Base-by-base conservation (phyloP, 805 yeast genomes). In the Metschnikowia reukaufii region DNA sequence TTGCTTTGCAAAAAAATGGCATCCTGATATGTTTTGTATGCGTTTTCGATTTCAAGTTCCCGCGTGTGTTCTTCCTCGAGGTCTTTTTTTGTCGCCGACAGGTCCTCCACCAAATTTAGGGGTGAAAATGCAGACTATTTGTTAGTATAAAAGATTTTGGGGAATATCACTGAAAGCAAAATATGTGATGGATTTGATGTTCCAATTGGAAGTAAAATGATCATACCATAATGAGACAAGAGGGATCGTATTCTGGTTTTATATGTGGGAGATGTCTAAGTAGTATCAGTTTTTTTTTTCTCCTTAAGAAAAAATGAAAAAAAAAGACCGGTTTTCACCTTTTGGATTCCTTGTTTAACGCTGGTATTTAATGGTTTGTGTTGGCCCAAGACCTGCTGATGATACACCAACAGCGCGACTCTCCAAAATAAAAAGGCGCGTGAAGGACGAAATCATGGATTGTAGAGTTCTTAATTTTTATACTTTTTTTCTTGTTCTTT, bases 11-110 rank as follows among this genome's bases (percentile, higher is more conserved):
- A 67, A 8, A 66, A 63, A 36, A 94, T 69, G 0, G 97, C 97
- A 17, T 67, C 65, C 56, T 88, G 88, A 61, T 86, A 89, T 10
- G 83, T 66, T 54, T 80, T 81, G 62, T 86, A 84, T 3, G 96
- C 94, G 59, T 86, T 87, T 63, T 94, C 98, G 17, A 83, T 77
- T 67, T 92, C 97, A 19, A 92, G 71, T 62, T 94, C 99, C 39
- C 96, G 73, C 1, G 97, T 86, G 59, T 90, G 96, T 53, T 89
- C 92, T 53, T 91, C 96, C 29, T 84, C 86, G 33, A 65, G 55
- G 45, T 68, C 75, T 48, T 70, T 68, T 52, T 88, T 92, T 30
- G 79, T 71, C 4, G 78, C 66, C 33, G 80, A 72, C 4, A 77
- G 66, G 59, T 87, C 95, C 47, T 86, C 92, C 34, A 78, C 78